Conservation (phyloP, 2,329 filamentous ascomycete species). For the Colletotrichum limetticola region DNA sequence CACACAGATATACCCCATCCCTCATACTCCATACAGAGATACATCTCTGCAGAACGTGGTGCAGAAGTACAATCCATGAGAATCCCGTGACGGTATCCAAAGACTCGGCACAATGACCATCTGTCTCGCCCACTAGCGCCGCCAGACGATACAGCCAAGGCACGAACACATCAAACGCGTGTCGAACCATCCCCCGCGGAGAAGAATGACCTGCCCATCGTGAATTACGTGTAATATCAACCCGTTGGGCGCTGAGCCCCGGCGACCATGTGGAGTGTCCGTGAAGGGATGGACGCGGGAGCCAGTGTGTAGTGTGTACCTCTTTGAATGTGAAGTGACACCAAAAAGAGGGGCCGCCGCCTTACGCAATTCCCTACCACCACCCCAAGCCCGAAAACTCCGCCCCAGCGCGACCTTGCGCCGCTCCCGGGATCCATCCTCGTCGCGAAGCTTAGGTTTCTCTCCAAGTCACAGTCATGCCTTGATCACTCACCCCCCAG, state of each 20-base stretch:
- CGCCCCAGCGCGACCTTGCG: slow-evolving; percentile 23
- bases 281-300: neutral
- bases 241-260: neutral
- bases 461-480: neutral
- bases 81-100: slow-evolving; percentile 9
- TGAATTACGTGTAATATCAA: neutral
- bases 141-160: neutral
- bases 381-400: neutral
- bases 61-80: too few relatives aligned
- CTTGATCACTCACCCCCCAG: neutral
- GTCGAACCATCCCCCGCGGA: neutral
- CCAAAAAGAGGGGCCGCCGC: neutral
- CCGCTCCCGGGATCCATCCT: slow-evolving; percentile 18
- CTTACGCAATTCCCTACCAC: neutral
- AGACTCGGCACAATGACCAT: slow-evolving; percentile 13
- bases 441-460: slow-evolving; percentile 5
- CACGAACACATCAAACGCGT: neutral
- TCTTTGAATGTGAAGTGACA: neutral
- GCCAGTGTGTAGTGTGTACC: neutral
- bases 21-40: neutral
- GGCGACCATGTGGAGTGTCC: neutral
- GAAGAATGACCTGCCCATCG: neutral
- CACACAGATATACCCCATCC: neutral
- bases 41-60: too few relatives aligned
- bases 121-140: slow-evolving; percentile 6